A percentile compares a stretch with the other conserved stretches of the same genome.
Conservation (phyloP, 495 filamentous ascomycete genomes). For the Penicillium samsonianum region DNA sequence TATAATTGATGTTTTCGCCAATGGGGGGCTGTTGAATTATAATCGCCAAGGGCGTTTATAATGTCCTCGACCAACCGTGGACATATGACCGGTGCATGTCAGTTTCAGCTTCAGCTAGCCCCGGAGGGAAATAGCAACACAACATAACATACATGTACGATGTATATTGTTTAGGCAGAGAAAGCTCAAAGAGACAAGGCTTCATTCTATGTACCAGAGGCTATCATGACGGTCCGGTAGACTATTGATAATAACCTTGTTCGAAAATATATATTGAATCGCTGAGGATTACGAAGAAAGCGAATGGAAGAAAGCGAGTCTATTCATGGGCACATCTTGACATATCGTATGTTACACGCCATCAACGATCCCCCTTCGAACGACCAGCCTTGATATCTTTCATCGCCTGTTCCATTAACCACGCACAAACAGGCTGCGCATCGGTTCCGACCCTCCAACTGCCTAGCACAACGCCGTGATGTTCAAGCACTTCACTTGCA, state of each 20-base stretch:
- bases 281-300: too few species aligned
- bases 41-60: neutral
- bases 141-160: neutral
- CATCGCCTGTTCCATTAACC: slow-evolving; percentile 51
- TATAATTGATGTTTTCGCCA: neutral
- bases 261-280: neutral
- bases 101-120: neutral
- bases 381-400: slow-evolving; percentile 20
- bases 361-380: neutral
- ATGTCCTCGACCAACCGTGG: neutral
- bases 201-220: neutral
- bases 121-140: neutral
- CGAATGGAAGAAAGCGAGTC: neutral
- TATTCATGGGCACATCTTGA: neutral
- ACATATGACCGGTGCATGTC: neutral
- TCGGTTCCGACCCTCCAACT: slow-evolving; percentile 88
- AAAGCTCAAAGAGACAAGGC: neutral
- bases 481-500: slow-evolving; percentile 68
- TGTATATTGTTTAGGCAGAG: neutral
- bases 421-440: slow-evolving; percentile 59
- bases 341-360: neutral
- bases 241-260: neutral
- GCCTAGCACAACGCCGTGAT: slow-evolving; percentile 69
- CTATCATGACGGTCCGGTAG: neutral
- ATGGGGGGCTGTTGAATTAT: neutral